phyloP scores from a whole-genome alignment of 2,329 filamentous ascomycete species.

The Aspergillus pseudoglaucus region DNA sequence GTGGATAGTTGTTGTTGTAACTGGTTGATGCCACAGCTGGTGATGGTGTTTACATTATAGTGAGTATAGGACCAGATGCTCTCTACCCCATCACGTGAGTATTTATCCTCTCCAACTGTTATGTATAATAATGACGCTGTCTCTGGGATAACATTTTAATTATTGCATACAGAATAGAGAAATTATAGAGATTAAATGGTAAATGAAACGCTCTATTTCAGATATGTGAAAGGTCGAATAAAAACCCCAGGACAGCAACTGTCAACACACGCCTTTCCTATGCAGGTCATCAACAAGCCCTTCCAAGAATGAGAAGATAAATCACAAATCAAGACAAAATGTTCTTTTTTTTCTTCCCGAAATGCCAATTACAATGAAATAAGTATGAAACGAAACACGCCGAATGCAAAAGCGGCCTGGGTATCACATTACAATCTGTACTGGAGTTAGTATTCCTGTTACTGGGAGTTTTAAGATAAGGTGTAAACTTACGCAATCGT shows the following conservation, averaged over 20 bases:
- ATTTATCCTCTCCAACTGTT: neutral
- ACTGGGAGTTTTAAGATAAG: neutral
- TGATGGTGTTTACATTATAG: neutral
- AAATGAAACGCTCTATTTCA: neutral
- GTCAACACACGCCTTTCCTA: neutral
- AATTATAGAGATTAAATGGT: neutral
- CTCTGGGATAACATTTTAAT: no score
- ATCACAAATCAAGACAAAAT: conserved; percentile 6
- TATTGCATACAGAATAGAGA: no score
- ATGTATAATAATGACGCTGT: no score
- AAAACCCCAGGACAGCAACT: neutral
- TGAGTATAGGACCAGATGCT: neutral
- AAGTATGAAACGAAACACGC: conserved; percentile 12
- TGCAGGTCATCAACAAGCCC: neutral
- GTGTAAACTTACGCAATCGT: conserved; percentile 69
- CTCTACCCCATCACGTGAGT: neutral
- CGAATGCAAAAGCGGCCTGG: conserved; percentile 13
- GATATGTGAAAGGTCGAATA: no score
- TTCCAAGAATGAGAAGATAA: neutral
- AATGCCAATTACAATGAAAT: conserved; percentile 5
- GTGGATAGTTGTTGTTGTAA: neutral
- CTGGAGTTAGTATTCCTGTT: conserved; percentile 8
- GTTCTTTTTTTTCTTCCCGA: conserved; percentile 7
- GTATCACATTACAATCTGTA: conserved; percentile 39
- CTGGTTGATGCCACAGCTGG: neutral